phyloP scores from a whole-genome alignment of 1,284 basidiomycete genomes.

The Ustilago bromivora region DNA sequence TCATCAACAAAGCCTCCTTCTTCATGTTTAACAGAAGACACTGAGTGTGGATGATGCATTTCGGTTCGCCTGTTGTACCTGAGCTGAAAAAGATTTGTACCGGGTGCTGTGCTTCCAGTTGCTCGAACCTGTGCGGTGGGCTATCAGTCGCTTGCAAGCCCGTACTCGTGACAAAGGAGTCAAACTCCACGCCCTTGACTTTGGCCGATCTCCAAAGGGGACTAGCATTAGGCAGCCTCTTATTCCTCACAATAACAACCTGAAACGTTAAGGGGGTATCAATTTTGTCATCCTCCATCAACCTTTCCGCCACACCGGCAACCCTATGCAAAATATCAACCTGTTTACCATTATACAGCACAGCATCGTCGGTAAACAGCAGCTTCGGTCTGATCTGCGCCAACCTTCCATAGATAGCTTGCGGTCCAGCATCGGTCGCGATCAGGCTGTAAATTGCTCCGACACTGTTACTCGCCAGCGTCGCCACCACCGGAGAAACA shows the following conservation, averaged over 20 bases:
- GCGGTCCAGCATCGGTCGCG: slow-evolving; percentile 50
- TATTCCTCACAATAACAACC: slow-evolving; percentile 49
- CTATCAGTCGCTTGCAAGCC: slow-evolving; percentile 29
- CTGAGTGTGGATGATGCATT: slow-evolving; percentile 67
- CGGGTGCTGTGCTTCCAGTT: slow-evolving; percentile 54
- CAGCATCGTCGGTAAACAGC: slow-evolving; percentile 69
- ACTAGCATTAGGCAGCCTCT: slow-evolving; percentile 4
- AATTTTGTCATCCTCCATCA: slow-evolving; percentile 44
- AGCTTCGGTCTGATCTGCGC: slow-evolving; percentile 68
- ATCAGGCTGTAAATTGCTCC: slow-evolving; percentile 55
- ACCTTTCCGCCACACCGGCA: slow-evolving; percentile 55
- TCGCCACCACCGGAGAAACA: slow-evolving; percentile 32
- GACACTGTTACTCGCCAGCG: slow-evolving; percentile 48
- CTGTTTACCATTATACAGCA: slow-evolving; percentile 68
- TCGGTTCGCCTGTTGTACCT: slow-evolving; percentile 71
- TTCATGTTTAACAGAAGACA: slow-evolving; percentile 57
- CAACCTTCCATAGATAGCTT: slow-evolving; percentile 55
- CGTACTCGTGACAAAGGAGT: slow-evolving; percentile 26
- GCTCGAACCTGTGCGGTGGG: slow-evolving; percentile 48
- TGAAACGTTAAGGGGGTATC: slow-evolving; percentile 43
- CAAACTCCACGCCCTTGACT: slow-evolving; percentile 28
- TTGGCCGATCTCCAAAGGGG: slow-evolving; percentile 29
- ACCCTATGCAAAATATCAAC: slow-evolving; percentile 62
- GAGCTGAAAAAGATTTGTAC: slow-evolving; percentile 68
- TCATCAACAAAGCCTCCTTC: slow-evolving; percentile 49